Conservation (phyloP, 1,284 basidiomycete species). For the Rhodotorula mucilaginosa region DNA sequence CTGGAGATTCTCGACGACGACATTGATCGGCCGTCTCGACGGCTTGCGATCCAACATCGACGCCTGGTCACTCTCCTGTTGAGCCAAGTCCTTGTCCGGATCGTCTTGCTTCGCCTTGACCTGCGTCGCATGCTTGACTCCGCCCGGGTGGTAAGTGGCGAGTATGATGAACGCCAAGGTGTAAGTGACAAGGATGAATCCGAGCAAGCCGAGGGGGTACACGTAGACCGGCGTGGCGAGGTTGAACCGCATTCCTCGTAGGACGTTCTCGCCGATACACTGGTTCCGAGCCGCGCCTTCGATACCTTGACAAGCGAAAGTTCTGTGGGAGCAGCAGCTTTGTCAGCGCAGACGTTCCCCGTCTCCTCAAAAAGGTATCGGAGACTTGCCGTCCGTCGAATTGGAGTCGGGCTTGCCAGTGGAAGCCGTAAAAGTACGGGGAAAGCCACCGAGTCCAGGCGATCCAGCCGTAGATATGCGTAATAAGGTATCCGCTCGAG, state of each 20-base stretch:
- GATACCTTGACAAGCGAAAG: conserved; percentile 50
- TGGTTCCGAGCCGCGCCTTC: conserved; percentile 48
- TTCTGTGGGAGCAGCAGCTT: conserved; percentile 25
- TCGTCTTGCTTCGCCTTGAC: not conserved
- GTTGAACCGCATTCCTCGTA: conserved; percentile 49
- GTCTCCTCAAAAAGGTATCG: not conserved
- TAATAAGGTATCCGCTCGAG: conserved; percentile 45
- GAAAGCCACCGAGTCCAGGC: conserved; percentile 34
- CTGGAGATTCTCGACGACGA: conserved; percentile 27
- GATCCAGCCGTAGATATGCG: conserved; percentile 48
- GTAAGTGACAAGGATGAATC: conserved; percentile 48
- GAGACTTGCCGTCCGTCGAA: conserved; percentile 42
- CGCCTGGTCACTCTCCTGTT: not conserved
- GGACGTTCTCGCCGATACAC: conserved; percentile 52
- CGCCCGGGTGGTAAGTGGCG: conserved; percentile 49
- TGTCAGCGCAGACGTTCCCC: not conserved
- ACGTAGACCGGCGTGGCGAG: conserved; percentile 48
- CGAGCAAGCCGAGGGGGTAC: conserved; percentile 51
- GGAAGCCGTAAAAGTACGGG: conserved; percentile 44
- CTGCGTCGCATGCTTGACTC: conserved; percentile 50
- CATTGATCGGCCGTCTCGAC: conserved; percentile 14
- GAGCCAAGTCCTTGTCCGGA: not conserved
- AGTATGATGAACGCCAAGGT: conserved; percentile 49
- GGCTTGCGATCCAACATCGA: not conserved
- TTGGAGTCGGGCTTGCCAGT: conserved; percentile 50